Conservation (phyloP, 2,329 filamentous ascomycete species). For the Fusarium chuoi region DNA sequence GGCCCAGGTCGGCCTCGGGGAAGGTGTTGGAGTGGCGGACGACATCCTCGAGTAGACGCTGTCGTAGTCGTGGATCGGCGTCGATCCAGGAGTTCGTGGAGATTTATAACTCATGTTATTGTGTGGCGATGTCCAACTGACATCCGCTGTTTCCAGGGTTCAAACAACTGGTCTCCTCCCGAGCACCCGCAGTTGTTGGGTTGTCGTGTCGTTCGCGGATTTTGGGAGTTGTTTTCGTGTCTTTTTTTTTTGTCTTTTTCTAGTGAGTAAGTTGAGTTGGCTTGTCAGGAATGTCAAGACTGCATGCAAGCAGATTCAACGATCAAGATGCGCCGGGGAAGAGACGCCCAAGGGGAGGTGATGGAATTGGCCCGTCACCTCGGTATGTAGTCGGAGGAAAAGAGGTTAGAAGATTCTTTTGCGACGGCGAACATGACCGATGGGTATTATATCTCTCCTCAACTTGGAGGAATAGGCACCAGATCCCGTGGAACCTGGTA, state of each 20-base stretch:
- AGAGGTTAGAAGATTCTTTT: slow-evolving; percentile 64
- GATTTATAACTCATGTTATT: slow-evolving; percentile 54
- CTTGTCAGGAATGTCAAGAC: slow-evolving; percentile 31
- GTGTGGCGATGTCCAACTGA: slow-evolving; percentile 48
- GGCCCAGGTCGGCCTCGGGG: slow-evolving; percentile 63
- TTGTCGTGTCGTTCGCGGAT: slow-evolving; percentile 14
- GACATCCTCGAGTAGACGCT: slow-evolving; percentile 59
- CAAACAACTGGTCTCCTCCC: slow-evolving; percentile 43
- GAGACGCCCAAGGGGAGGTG: slow-evolving; percentile 59
- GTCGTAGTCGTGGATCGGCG: slow-evolving; percentile 62
- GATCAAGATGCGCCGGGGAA: slow-evolving; percentile 38
- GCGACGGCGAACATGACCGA: slow-evolving; percentile 66
- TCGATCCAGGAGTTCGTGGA: slow-evolving; percentile 57
- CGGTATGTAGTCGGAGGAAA: slow-evolving; percentile 70
- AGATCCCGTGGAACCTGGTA: slow-evolving; percentile 45
- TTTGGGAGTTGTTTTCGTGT: slow-evolving; percentile 38
- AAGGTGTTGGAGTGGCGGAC: slow-evolving; percentile 67
- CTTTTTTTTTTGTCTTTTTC: slow-evolving; percentile 49
- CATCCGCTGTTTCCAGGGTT: slow-evolving; percentile 42
- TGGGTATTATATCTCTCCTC: slow-evolving; percentile 50
- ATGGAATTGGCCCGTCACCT: slow-evolving; percentile 65
- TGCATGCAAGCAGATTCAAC: slow-evolving; percentile 41
- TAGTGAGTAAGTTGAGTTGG: slow-evolving; percentile 27
- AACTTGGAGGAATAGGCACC: slow-evolving; percentile 44
- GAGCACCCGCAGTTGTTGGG: slow-evolving; percentile 41